These are phyloP conservation scores for Ophiostoma montium DNA, from an alignment of 2,329 filamentous ascomycete genomes.

Conservation along the genomic window DNA sequence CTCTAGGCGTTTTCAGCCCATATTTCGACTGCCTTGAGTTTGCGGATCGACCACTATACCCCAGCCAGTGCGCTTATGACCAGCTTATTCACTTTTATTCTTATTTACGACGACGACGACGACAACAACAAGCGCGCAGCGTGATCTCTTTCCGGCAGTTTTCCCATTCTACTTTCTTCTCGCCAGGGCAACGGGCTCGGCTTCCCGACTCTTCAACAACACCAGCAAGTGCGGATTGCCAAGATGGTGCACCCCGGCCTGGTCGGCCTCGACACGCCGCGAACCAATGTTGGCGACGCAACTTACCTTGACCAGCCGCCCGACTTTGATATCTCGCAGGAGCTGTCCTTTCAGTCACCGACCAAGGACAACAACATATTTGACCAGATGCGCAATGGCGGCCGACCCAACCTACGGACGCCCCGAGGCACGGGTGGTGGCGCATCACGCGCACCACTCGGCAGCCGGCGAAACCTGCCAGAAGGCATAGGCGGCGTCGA, in stretches of 20 bases:
- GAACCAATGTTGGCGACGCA: conserved; percentile 70
- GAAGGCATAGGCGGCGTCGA: conserved; percentile 54
- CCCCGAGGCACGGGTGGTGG: conserved; percentile 47
- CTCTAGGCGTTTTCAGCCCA: not conserved
- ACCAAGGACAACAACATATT: conserved; percentile 64
- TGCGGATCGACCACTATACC: too few relatives aligned
- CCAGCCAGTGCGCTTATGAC: not conserved
- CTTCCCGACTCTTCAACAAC: not conserved
- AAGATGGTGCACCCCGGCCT: conserved; percentile 52
- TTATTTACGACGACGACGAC: not conserved
- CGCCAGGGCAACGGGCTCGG: not conserved
- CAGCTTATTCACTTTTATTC: not conserved
- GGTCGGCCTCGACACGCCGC: conserved; percentile 66
- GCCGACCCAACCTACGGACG: conserved; percentile 50
- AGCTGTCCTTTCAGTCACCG: conserved; percentile 75
- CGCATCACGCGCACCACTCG: conserved; percentile 55
- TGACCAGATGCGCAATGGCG: conserved; percentile 57
- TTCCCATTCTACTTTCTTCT: too few relatives aligned
- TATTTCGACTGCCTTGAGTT: not conserved
- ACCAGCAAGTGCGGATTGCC: conserved; percentile 9
- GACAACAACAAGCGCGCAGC: too few relatives aligned
- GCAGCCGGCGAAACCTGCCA: conserved; percentile 58
- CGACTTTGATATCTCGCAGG: conserved; percentile 74
- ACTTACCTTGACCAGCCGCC: conserved; percentile 59
- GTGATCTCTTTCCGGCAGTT: too few relatives aligned